These are phyloP conservation scores for Ceratocystis cacaofunesta DNA, from an alignment of 2,329 filamentous ascomycete genomes.

Conservation along the genomic window DNA sequence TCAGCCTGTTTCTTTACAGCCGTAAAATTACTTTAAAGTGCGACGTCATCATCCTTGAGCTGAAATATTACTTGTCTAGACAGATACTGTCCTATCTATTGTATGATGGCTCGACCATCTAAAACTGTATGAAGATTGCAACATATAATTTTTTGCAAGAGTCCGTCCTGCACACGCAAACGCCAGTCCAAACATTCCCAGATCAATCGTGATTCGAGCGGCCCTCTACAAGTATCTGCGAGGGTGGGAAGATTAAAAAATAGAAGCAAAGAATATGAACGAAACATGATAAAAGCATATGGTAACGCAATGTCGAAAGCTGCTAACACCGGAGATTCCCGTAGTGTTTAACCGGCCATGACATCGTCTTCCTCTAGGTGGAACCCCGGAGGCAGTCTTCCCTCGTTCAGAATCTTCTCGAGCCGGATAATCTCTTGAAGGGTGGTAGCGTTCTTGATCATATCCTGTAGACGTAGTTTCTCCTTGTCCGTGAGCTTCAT, in stretches of 20 bases:
- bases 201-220: not conserved
- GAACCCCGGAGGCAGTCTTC: slow-evolving; percentile 60
- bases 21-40: too few relatives aligned
- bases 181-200: slow-evolving; percentile 7
- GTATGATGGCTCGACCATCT: not conserved
- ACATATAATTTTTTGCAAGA: not conserved
- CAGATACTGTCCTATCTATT: not conserved
- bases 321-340: not conserved
- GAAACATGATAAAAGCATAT: slow-evolving; percentile 7
- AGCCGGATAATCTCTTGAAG: slow-evolving; percentile 77
- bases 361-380: slow-evolving; percentile 34
- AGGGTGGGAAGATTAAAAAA: not conserved
- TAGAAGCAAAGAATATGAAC: slow-evolving; percentile 7
- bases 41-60: not conserved
- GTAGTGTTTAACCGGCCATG: slow-evolving; percentile 43
- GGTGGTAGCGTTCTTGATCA: slow-evolving; percentile 79
- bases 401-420: slow-evolving; percentile 86
- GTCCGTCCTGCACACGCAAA: not conserved
- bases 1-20: not conserved
- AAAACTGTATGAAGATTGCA: not conserved
- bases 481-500: slow-evolving; percentile 81
- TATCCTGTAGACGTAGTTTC: slow-evolving; percentile 67
- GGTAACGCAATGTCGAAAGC: not conserved
- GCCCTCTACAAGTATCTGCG: not conserved
- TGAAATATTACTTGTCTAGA: not conserved